phyloP scores from a whole-genome alignment of 108 stramenopile genomes.

The Cyclostephanos invisitatus region DNA sequence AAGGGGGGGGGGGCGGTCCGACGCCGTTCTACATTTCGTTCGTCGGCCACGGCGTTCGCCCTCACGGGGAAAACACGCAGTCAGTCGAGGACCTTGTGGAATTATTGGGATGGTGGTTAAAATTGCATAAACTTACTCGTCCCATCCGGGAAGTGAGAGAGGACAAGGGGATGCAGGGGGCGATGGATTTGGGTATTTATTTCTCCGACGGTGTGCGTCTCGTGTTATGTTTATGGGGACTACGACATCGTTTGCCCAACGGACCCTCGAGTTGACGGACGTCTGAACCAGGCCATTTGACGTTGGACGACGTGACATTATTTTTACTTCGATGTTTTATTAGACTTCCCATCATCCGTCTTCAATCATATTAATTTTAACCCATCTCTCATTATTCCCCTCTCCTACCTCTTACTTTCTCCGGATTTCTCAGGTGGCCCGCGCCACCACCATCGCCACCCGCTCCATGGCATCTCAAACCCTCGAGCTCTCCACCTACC shows the following conservation, averaged over 20 bases:
- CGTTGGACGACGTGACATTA: too few species aligned
- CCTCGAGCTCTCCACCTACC: slow-evolving; percentile 95
- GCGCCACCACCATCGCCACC: slow-evolving; percentile 52
- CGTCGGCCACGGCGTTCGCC: neutral
- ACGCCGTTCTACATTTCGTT: neutral
- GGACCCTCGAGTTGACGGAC: neutral
- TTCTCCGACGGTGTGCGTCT: too few species aligned
- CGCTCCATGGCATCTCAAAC: slow-evolving; percentile 91
- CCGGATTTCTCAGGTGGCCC: slow-evolving; percentile 55
- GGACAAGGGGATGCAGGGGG: neutral
- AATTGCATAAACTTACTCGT: neutral
- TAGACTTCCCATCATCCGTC: neutral
- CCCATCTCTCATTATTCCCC: neutral
- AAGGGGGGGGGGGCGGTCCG: neutral
- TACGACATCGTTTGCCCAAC: too few species aligned
- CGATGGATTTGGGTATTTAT: too few species aligned
- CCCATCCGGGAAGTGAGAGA: neutral
- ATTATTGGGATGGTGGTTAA: neutral
- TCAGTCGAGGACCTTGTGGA: neutral
- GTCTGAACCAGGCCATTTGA: too few species aligned
- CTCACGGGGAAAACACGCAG: neutral
- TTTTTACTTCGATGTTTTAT: neutral
- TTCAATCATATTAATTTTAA: slow-evolving; percentile 1
- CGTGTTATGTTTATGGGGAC: too few species aligned
- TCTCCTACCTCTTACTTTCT: neutral